Base-by-base conservation (phyloP, 1,284 basidiomycete genomes). In the Gomphus sp. region DNA sequence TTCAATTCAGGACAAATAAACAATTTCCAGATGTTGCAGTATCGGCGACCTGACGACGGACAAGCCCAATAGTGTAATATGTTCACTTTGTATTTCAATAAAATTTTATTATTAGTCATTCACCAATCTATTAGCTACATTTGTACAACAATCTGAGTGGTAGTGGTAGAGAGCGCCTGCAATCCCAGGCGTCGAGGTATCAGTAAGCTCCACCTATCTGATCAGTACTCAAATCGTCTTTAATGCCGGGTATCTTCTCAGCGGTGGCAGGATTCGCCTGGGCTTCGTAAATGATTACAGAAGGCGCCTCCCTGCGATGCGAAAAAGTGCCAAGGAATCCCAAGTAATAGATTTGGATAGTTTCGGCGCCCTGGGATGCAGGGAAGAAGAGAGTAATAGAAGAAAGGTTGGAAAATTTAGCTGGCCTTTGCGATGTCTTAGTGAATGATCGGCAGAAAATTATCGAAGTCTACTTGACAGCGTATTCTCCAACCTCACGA, bases 251-350 rank as follows among this genome's bases (percentile, higher is more conserved):
- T 57, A 91, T 87, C 71, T 89, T 91, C 62, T 84, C 74, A 63
- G 91, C 90, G 66, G 92, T 89, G 1, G 88, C 87, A 34, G 85
- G 72, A 62, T 89, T 91, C 7, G 89, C 85, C 65, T 86, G 85
- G 0, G 87, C 72, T 69, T 92, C 89, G 65, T 92, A 92, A 8
- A 91, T 84, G 0, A 88, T 83, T 56, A 91, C 77, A 39, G 88
- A 74, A 1, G 89, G 85, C 62, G 82, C 79, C 37, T 74, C 73
- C 68, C 84, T 89, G 53, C 82, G 78, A 87, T 90, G 63, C 16
- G 79, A 80, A 83, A 87, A 91, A 55, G 81, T 77, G 2, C 90
- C 90, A n/a, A 89, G 71, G 67, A 92, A 87, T 9, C 89, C 89
- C 36, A 92, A 66, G 64, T 89, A 92, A 66, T 87, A 90, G 9